Evolutionary conservation across 148 eudicot genomes (phyloP).

Genomic region (Spergularia marina): DNA sequence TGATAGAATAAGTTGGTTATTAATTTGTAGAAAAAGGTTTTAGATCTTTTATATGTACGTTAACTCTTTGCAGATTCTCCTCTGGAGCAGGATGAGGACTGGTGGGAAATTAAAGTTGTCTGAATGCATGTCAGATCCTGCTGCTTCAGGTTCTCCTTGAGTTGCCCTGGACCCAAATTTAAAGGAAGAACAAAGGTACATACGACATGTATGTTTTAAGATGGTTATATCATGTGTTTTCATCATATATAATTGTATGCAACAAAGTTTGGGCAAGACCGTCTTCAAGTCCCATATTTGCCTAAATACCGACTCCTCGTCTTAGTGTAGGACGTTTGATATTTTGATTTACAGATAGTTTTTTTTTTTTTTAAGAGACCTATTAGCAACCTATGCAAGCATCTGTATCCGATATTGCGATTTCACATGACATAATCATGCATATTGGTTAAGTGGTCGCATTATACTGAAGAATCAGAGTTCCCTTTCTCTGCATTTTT

Average conservation of each 20-base stretch:
- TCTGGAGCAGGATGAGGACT: constrained; percentile 8
- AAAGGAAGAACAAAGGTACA: constrained; percentile 2
- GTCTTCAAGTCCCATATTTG: not conserved
- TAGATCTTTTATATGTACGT: not conserved
- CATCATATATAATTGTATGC: not conserved
- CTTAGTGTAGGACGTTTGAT: not conserved
- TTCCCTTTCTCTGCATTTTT: constrained; percentile 18
- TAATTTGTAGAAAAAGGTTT: not conserved
- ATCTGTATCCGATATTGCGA: not conserved
- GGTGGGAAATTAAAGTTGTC: constrained; percentile 21
- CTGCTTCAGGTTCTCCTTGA: constrained; percentile 6
- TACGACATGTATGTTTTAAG: not conserved
- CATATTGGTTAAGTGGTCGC: constrained; percentile 8
- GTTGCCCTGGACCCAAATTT: constrained; percentile 10
- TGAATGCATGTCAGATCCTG: not conserved
- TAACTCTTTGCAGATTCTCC: constrained; percentile 15
- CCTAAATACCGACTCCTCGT: too few species aligned
- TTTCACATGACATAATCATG: constrained; percentile 22
- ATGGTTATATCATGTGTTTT: not conserved
- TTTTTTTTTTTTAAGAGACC: not conserved
- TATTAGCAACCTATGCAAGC: constrained; percentile 3
- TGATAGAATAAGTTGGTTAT: not conserved
- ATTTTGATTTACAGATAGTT: not conserved
- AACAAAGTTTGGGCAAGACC: not conserved
- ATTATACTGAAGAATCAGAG: constrained; percentile 24